Base-by-base conservation (phyloP, 2,329 filamentous ascomycete genomes). In the Monosporascus sp. region DNA sequence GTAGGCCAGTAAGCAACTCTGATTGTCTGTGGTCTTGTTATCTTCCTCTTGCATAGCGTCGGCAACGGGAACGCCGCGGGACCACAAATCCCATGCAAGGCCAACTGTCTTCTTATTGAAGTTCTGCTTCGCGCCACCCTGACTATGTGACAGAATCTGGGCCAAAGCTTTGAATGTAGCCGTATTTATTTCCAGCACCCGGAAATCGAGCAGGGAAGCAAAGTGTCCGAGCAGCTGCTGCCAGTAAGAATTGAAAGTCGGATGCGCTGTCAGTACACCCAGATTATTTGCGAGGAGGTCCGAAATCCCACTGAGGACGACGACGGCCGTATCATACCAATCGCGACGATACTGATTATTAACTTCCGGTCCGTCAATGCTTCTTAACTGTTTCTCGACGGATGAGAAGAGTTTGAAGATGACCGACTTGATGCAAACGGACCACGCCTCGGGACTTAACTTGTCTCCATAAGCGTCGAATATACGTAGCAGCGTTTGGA, bases 401-500 rank as follows among this genome's bases (percentile, higher is more conserved):
- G 83, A 85, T 4, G 85, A 79, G 3, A 95, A 72, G 60, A 96
- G 83, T 54, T 82, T 83, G 70, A 96, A 92, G 2, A 96, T 78
- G 7, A 97, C 88, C 7, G 82, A 84, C 55, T 88, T 86, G 52
- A 96, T 81, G 61, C 91, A 94, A 27, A 93, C 79, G 48, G 87
- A 86, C 92, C 91, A 97, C 0, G 89, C 86, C 63, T 88, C 83
- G 0, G 89, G 79, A 41, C 81, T 86, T 5, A 97, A 77, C 50
- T 88, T 86, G 59, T 92, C 88, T 11, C 90, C 90, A 58, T 95
- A 95, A 1, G 90, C 91, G 67, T 96, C 91, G 57, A 97, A 91
- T 20, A 97, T 96, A 46, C 91, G 83, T 52, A 97, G 79, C 3
- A 97, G 75, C 0, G 93, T 97, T 68, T 97, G 93, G 22, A 97